A percentile compares a stretch with the other conserved stretches of the same genome.
Evolutionary conservation across 139 green algal species (phyloP).

Genomic region (Picochlorum sp.): DNA sequence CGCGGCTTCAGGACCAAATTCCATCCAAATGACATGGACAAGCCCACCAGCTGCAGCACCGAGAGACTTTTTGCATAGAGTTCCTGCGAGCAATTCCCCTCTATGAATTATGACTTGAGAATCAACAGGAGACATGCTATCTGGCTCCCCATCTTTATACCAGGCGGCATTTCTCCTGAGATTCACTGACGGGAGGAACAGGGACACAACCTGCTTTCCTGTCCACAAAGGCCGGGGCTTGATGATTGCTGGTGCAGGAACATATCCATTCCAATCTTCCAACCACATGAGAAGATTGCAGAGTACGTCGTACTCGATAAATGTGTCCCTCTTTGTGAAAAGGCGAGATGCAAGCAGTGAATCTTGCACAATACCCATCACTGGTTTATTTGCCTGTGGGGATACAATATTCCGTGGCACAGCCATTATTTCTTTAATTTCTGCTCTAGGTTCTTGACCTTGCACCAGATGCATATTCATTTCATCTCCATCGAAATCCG

Average conservation of each 20-base stretch:
- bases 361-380: conserved; percentile 99
- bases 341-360: conserved; percentile 83
- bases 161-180: conserved; percentile 67
- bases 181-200: conserved; percentile 86
- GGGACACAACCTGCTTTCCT: conserved; percentile 79
- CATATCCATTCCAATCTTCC: conserved; percentile 83
- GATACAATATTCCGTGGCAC: conserved; percentile 96
- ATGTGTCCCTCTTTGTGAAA: conserved; percentile 97
- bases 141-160: conserved; percentile 74
- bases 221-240: conserved; percentile 96
- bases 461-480: conserved; percentile 99
- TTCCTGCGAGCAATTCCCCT: conserved; percentile 78
- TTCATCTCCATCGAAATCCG: conserved; percentile 99
- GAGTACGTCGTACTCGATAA: conserved; percentile 90
- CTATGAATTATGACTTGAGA: conserved; percentile 86
- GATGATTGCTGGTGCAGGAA: conserved; percentile 88
- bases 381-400: conserved; percentile 93
- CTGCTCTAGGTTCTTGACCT: conserved; percentile 82
- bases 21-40: conserved; percentile 91
- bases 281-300: conserved; percentile 97
- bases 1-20: conserved; percentile 83
- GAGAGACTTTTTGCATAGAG: conserved; percentile 95
- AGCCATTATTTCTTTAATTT: conserved; percentile 96
- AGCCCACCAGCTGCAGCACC: conserved; percentile 72
- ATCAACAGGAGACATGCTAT: conserved; percentile 77